phyloP scores from a whole-genome alignment of 352 stramenopile genomes.

The Globisporangium camurandrum region DNA sequence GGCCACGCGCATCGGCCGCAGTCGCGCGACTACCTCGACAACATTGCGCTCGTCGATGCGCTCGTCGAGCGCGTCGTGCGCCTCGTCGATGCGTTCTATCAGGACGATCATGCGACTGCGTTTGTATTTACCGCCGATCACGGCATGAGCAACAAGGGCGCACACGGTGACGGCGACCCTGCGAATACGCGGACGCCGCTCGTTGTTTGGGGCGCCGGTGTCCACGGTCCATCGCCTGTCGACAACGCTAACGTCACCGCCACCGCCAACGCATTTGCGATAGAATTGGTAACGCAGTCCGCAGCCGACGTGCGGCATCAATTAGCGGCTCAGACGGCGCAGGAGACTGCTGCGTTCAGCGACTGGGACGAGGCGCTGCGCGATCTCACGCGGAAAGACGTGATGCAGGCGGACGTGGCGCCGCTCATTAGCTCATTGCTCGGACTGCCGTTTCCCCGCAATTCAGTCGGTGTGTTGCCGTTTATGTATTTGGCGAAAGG shows the following conservation, averaged over 20 bases:
- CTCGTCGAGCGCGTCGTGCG: constrained; percentile 52
- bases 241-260: background rate
- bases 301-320: constrained; percentile 47
- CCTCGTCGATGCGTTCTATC: constrained; percentile 62
- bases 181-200: constrained; percentile 77
- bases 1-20: constrained; percentile 74
- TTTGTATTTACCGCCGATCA: constrained; percentile 85
- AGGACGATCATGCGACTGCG: constrained; percentile 53
- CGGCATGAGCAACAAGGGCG: constrained; percentile 78
- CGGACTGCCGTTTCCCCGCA: constrained; percentile 69
- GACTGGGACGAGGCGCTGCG: constrained; percentile 46
- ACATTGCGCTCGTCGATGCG: constrained; percentile 78
- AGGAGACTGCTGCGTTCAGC: constrained; percentile 30
- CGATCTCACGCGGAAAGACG: constrained; percentile 52
- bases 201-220: constrained; percentile 66
- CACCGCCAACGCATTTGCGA: constrained; percentile 20
- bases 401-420: constrained; percentile 83
- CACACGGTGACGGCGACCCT: constrained; percentile 75
- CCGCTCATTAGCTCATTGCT: constrained; percentile 64
- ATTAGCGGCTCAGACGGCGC: constrained; percentile 35
- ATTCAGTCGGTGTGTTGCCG: constrained; percentile 73
- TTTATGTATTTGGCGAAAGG: constrained; percentile 62
- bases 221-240: constrained; percentile 26
- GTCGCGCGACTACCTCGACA: constrained; percentile 73
- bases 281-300: constrained; percentile 71